phyloP scores from a whole-genome alignment of 106 monocot species.

The Iris macrosiphon region DNA sequence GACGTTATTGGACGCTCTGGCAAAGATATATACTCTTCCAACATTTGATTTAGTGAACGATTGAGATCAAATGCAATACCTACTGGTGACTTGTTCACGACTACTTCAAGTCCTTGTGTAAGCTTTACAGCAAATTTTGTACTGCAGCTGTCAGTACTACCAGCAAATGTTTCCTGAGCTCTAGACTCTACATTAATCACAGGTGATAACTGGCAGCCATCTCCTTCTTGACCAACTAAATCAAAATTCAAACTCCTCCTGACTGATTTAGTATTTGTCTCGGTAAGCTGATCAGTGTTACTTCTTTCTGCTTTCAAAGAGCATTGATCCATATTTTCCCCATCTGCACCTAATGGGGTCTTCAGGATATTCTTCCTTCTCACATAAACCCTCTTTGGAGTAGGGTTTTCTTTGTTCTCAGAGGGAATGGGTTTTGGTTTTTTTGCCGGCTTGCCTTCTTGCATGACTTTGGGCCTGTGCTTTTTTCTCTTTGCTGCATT shows the following conservation, averaged over 20 bases:
- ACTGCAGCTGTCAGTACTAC: background rate
- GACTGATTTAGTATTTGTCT: slow-evolving; percentile 7
- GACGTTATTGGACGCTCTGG: background rate
- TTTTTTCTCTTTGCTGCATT: slow-evolving; percentile 27
- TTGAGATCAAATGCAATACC: slow-evolving; percentile 10
- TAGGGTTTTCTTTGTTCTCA: slow-evolving; percentile 1
- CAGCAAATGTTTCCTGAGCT: background rate
- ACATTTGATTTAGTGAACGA: slow-evolving; percentile 15
- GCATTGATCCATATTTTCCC: background rate
- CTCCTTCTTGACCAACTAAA: slow-evolving; percentile 5
- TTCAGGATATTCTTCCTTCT: too few species aligned
- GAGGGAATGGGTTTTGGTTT: slow-evolving; percentile 13
- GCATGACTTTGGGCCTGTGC: slow-evolving; percentile 57
- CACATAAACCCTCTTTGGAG: too few species aligned
- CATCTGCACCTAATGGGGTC: too few species aligned
- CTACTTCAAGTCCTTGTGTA: slow-evolving; percentile 6
- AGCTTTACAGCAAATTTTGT: slow-evolving; percentile 1
- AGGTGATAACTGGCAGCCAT: background rate
- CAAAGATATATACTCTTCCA: slow-evolving; percentile 17
- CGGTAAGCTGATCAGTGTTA: background rate
- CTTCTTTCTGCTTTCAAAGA: too few species aligned
- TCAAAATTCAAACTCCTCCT: slow-evolving; percentile 35
- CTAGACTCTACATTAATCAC: background rate
- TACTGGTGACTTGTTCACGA: slow-evolving; percentile 3
- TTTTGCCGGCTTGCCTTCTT: slow-evolving; percentile 31